phyloP scores from a whole-genome alignment of 441 rosid genomes.

The Sinapis alba region DNA sequence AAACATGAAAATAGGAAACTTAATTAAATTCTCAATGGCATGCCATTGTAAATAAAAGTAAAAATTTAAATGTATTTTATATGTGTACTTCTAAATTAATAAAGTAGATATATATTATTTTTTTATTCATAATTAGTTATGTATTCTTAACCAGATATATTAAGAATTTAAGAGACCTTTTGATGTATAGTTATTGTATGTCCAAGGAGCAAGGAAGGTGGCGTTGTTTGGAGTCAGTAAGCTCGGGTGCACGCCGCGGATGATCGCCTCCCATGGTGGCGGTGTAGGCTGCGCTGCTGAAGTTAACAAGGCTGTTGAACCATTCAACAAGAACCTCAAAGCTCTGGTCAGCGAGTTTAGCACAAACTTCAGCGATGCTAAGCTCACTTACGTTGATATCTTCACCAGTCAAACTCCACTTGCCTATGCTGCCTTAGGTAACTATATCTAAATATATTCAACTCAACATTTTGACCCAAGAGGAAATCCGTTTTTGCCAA shows the following conservation, averaged over 20 bases:
- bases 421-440: constrained; percentile 27
- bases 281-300: constrained; percentile 36
- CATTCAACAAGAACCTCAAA: constrained; percentile 31
- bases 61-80: too few species aligned
- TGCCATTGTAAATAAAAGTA: too few species aligned
- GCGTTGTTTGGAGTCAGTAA: constrained; percentile 45
- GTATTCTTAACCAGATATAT: neutral
- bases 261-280: constrained; percentile 33
- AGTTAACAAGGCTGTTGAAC: constrained; percentile 26
- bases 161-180: neutral
- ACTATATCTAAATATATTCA: neutral
- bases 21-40: too few species aligned
- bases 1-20: too few species aligned
- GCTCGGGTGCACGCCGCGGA: constrained; percentile 45
- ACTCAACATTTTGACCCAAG: neutral
- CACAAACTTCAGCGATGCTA: constrained; percentile 19
- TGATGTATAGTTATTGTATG: constrained; percentile 41
- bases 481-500: neutral
- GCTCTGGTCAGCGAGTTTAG: constrained; percentile 32
- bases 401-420: constrained; percentile 4
- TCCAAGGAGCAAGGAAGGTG: constrained; percentile 57
- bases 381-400: constrained; percentile 35
- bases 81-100: too few species aligned
- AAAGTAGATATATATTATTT: too few species aligned
- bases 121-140: too few species aligned